Evolutionary conservation across 768 basidiomycete genomes (phyloP).

Genomic region (Auricularia sp.): DNA sequence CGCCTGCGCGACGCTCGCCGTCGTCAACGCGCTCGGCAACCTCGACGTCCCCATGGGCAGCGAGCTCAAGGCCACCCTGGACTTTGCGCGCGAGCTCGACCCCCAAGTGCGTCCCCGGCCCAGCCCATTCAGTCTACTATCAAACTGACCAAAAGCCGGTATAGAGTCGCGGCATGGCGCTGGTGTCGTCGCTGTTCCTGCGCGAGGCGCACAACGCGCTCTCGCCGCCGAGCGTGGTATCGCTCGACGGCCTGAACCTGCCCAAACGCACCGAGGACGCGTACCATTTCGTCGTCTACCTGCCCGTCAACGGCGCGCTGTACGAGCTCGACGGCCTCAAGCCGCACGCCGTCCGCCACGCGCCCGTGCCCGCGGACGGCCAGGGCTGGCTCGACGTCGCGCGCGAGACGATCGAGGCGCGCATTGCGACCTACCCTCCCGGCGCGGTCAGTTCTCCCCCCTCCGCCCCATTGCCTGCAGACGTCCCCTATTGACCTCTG

Average conservation of each 20-base stretch:
- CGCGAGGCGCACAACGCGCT: slow-evolving; percentile 86
- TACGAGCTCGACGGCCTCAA: slow-evolving; percentile 95
- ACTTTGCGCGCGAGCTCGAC: slow-evolving; percentile 80
- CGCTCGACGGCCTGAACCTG: slow-evolving; percentile 71
- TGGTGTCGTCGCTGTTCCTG: slow-evolving; percentile 74
- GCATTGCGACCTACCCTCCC: slow-evolving; percentile 84
- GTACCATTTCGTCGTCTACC: slow-evolving; percentile 93
- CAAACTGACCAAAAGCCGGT: background rate
- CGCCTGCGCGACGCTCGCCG: slow-evolving; percentile 92
- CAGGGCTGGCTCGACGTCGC: slow-evolving; percentile 83
- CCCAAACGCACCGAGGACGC: slow-evolving; percentile 68
- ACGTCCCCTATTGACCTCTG: background rate
- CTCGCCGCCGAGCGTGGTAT: slow-evolving; percentile 82
- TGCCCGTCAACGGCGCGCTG: slow-evolving; percentile 71
- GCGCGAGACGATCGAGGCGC: slow-evolving; percentile 71
- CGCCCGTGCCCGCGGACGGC: slow-evolving; percentile 43
- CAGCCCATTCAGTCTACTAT: background rate
- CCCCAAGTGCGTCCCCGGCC: slow-evolving; percentile 36
- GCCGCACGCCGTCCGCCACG: slow-evolving; percentile 68
- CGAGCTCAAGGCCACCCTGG: slow-evolving; percentile 62
- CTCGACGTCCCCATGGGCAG: slow-evolving; percentile 54
- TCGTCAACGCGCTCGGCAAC: slow-evolving; percentile 83
- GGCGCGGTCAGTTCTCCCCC: slow-evolving; percentile 57
- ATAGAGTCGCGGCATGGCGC: slow-evolving; percentile 59
- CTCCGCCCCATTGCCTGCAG: background rate